Conservation (phyloP, 2,329 filamentous ascomycete species). For the Didymella segeticola region DNA sequence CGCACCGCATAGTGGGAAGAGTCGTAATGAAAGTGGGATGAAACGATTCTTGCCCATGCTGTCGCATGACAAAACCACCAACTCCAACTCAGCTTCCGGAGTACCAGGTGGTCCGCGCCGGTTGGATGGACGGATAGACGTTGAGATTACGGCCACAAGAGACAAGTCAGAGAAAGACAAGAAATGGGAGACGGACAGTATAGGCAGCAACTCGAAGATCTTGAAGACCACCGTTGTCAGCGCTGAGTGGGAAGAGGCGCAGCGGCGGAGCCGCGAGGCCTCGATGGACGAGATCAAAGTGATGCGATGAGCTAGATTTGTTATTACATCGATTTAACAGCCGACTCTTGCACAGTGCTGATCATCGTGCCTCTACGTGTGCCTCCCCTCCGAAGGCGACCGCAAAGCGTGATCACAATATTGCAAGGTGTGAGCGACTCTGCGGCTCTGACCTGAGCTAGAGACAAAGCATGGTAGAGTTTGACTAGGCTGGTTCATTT, state of each 20-base stretch:
- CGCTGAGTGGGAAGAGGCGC: conserved; percentile 44
- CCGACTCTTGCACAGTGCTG: no score
- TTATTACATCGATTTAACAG: no score
- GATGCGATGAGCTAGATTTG: conserved; percentile 9
- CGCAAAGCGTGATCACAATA: not conserved
- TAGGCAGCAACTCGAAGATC: conserved; percentile 43
- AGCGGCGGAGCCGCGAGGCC: conserved; percentile 24
- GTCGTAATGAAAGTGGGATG: conserved; percentile 28
- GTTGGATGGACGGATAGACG: conserved; percentile 39
- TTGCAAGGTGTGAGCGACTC: not conserved
- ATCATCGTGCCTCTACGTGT: not conserved
- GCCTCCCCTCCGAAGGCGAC: no score
- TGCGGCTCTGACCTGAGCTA: not conserved
- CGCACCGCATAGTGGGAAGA: conserved; percentile 24
- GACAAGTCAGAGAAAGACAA: conserved; percentile 24
- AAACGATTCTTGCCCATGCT: conserved; percentile 41
- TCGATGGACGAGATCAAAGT: conserved; percentile 34
- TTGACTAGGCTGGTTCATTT: not conserved
- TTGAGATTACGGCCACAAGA: conserved; percentile 38
- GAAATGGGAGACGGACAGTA: conserved; percentile 45
- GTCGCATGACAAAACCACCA: conserved; percentile 34
- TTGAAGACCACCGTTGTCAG: conserved; percentile 46
- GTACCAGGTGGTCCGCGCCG: conserved; percentile 41
- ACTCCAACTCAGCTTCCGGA: conserved; percentile 44
- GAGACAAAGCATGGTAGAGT: not conserved